Base-by-base conservation (phyloP, 129 eudicot species). In the Tagetes erecta region DNA sequence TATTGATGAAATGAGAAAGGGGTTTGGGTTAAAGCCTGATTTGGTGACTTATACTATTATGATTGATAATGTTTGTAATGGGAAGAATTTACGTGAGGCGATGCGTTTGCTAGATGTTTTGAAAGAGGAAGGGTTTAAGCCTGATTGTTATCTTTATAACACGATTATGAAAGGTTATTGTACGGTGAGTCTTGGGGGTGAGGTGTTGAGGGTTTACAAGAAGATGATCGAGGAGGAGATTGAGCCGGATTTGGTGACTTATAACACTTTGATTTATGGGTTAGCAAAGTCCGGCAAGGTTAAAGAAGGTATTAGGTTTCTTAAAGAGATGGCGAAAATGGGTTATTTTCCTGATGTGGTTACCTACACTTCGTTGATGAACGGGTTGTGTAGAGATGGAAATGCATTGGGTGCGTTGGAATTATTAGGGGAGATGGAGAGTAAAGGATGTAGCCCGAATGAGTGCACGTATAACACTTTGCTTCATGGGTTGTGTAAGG, bases 111-210 rank as follows among this genome's bases (percentile, higher is more conserved):
- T 94, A 34, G 83, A 74, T 20, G 84, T 91, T 72, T 74, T 94
- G 67, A 80, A 81, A 30, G 83, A 76, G 49, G 91, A 85, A 64
- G 97, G 99, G 39, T 91, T 77, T 71, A 88, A 91, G 86, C 99
- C 96, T 3, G 99, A 94, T 86, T 78, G 86, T 67, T 94, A 94
- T 67, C 81, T 91, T 45, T 94, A 88, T 64, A 94, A 94, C 57
- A 88, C 93, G 2, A 88, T 95, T n/a, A 91, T 91, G 99, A 95
- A 95, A 66, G 99, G 99, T 8, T 84, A 91, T 91, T 85, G 94
- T 79, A 88, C 71, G 86, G 42, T 95, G 73, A 82, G 87, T 67
- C 89, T 79, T 50, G 96, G 94, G 1, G 80, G 88, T 67, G 96
- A 91, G 52, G 96, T 77, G 7, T 70, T 95, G 52, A 80, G 80